phyloP scores from a whole-genome alignment of 225 moss, liverwort and hornwort species.

The Neckera pumila region DNA sequence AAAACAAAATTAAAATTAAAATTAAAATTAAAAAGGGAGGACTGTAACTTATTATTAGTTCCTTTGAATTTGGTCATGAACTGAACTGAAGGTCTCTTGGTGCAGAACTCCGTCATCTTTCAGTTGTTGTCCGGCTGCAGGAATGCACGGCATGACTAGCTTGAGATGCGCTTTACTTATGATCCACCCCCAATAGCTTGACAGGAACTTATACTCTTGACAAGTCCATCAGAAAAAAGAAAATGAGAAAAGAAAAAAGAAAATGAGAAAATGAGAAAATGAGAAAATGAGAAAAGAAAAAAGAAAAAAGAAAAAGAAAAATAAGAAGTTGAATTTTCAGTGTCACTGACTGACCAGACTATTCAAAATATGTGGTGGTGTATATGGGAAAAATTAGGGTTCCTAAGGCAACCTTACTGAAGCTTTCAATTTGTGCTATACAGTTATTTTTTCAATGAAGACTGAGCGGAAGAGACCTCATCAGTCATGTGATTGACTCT shows the following conservation, averaged over 20 bases:
- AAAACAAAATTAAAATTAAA: too few relatives aligned
- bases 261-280: not conserved
- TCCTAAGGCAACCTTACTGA: too few relatives aligned
- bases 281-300: not conserved
- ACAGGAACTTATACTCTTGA: not conserved
- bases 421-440: not conserved
- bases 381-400: not conserved
- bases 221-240: not conserved
- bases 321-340: not conserved
- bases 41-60: not conserved
- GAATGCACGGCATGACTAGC: not conserved
- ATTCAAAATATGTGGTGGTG: not conserved
- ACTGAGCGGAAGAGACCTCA: not conserved
- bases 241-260: not conserved
- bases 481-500: not conserved
- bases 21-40: not conserved
- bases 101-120: not conserved
- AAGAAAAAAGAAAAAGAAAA: not conserved
- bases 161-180: not conserved
- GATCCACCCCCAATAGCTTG: not conserved
- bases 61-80: not conserved
- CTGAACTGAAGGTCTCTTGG: not conserved
- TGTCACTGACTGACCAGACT: not conserved
- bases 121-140: not conserved
- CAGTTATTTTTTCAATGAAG: not conserved